Percentiles rank a stretch among this genome's conserved stretches.
These are phyloP conservation scores for Tetrapisispora iriomotensis DNA, from an alignment of 805 yeast genomes.

Conservation along the genomic window DNA sequence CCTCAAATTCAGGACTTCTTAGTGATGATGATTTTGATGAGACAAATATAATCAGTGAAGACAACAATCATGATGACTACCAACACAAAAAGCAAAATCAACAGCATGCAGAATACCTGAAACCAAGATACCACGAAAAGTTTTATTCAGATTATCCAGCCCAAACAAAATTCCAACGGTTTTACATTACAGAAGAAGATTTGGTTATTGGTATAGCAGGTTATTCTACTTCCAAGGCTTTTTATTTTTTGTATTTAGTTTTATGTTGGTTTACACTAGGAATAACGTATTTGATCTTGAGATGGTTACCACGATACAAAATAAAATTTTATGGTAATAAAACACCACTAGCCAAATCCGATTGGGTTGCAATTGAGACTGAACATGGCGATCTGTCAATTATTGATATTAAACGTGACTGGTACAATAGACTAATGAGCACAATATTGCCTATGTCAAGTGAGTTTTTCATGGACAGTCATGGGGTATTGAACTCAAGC, in stretches of 20 bases:
- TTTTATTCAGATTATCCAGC: constrained; percentile 37
- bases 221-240: constrained; percentile 45
- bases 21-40: constrained; percentile 13
- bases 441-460: constrained; percentile 39
- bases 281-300: constrained; percentile 53
- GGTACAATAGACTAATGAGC: constrained; percentile 66
- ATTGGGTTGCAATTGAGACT: constrained; percentile 90
- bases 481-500: constrained; percentile 8
- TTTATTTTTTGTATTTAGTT: constrained; percentile 39
- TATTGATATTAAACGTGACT: constrained; percentile 42
- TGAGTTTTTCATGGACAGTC: constrained; percentile 18
- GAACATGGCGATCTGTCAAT: constrained; percentile 80
- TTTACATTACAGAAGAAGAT: constrained; percentile 92
- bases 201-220: constrained; percentile 92
- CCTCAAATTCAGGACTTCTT: constrained; percentile 6
- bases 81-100: constrained; percentile 16
- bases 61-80: constrained; percentile 2
- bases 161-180: constrained; percentile 54
- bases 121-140: constrained; percentile 34
- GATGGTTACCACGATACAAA: constrained; percentile 81
- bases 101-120: constrained; percentile 21
- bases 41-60: constrained; percentile 8
- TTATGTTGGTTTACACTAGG: constrained; percentile 59
- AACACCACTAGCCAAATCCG: constrained; percentile 69
- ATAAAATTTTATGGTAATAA: constrained; percentile 56